These are phyloP conservation scores for Pisolithus microcarpus DNA, from an alignment of 768 basidiomycete species.

Conservation along the genomic window DNA sequence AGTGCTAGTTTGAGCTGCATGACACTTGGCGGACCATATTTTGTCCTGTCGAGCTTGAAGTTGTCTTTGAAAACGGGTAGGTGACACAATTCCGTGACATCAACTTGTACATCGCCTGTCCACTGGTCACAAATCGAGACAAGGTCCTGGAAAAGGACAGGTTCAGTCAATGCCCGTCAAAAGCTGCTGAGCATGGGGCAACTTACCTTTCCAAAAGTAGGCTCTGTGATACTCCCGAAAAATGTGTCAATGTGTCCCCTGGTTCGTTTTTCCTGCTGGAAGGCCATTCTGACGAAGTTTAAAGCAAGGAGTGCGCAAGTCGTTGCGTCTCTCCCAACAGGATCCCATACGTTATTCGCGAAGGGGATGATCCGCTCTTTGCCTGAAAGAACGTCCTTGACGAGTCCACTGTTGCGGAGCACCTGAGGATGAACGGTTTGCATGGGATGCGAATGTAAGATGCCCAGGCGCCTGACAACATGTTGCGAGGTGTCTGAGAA, in stretches of 20 bases:
- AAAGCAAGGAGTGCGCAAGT: slow-evolving; percentile 58
- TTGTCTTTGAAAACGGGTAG: slow-evolving; percentile 42
- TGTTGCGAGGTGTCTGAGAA: not conserved
- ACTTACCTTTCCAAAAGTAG: slow-evolving; percentile 17
- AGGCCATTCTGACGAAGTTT: slow-evolving; percentile 50
- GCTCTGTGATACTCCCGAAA: slow-evolving; percentile 10
- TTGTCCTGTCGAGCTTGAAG: slow-evolving; percentile 29
- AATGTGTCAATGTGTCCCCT: slow-evolving; percentile 7
- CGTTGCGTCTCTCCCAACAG: slow-evolving; percentile 30
- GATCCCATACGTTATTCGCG: slow-evolving; percentile 42
- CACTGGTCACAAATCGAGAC: slow-evolving; percentile 46
- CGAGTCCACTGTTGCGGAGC: slow-evolving; percentile 7
- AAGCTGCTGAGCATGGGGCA: not conserved
- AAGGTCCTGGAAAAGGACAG: slow-evolving; percentile 36
- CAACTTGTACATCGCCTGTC: slow-evolving; percentile 38
- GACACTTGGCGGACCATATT: slow-evolving; percentile 32
- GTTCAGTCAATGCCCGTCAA: not conserved
- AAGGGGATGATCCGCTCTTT: slow-evolving; percentile 39
- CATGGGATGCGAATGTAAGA: slow-evolving; percentile 8
- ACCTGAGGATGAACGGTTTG: slow-evolving; percentile 8
- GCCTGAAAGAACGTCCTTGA: slow-evolving; percentile 21
- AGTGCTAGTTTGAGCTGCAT: slow-evolving; percentile 27
- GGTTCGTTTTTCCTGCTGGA: slow-evolving; percentile 17
- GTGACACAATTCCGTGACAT: slow-evolving; percentile 42
- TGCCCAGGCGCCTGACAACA: not conserved